phyloP scores from a whole-genome alignment of 2,329 filamentous ascomycete genomes.

The Sporothrix mexicana region DNA sequence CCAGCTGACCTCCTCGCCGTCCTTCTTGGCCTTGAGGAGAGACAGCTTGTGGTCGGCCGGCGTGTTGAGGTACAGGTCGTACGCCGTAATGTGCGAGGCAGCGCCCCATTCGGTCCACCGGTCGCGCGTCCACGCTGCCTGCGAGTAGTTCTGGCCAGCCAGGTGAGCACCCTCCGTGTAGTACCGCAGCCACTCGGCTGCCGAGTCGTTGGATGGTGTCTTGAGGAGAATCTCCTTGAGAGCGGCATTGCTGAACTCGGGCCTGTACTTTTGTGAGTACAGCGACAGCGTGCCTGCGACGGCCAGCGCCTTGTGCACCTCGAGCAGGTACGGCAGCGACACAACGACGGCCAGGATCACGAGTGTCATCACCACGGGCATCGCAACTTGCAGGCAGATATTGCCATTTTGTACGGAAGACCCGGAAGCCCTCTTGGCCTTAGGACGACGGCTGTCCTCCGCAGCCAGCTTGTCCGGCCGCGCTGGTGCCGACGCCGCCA shows the following conservation, averaged over 20 bases:
- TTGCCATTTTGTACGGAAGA: not conserved
- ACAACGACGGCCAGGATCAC: constrained; percentile 24
- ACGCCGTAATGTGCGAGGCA: constrained; percentile 66
- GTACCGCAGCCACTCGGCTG: constrained; percentile 75
- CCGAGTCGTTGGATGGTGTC: constrained; percentile 62
- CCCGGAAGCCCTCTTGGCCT: not conserved
- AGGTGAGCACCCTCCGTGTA: constrained; percentile 79
- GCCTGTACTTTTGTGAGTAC: constrained; percentile 28
- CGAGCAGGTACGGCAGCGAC: constrained; percentile 27
- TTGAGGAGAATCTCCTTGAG: constrained; percentile 63
- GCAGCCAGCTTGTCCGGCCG: constrained; percentile 29
- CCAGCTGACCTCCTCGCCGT: constrained; percentile 48
- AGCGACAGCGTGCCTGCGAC: constrained; percentile 29
- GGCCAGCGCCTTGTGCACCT: constrained; percentile 7
- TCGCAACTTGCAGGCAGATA: not conserved
- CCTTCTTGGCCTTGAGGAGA: constrained; percentile 58
- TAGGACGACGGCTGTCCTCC: constrained; percentile 27
- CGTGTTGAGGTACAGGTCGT: constrained; percentile 81
- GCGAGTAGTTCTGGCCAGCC: constrained; percentile 75
- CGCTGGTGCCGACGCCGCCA: not conserved
- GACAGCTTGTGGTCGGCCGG: constrained; percentile 73
- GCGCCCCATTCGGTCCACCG: constrained; percentile 76
- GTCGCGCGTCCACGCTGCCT: constrained; percentile 76
- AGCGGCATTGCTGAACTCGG: constrained; percentile 46
- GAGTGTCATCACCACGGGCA: constrained; percentile 28